Base-by-base conservation (phyloP, 2,329 filamentous ascomycete species). In the Gliomastix tumulicola region DNA sequence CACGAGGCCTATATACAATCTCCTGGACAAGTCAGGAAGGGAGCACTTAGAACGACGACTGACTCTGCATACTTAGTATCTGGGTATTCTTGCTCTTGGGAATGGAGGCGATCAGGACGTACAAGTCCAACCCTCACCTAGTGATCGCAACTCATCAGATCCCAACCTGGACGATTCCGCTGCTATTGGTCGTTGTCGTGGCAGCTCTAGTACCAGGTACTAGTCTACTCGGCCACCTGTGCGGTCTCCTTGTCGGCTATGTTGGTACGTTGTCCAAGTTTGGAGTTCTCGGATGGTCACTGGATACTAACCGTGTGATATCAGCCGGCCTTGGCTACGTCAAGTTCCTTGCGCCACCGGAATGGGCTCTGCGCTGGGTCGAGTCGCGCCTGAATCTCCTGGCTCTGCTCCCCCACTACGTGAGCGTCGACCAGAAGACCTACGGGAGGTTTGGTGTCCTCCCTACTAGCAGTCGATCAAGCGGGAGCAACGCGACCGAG, bases 401-500 rank as follows among this genome's bases (percentile, higher is more conserved):
- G 17, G 85, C 80, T 16, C 74, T 88, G 41, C 63, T 97, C 19
- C 90, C 90, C 31, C 87, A 94, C 61, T 97, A 95, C 52, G 84
- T 97, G 33, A 94, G 86, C 39, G 82, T 96, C 13, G 90, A 97
- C 53, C 89, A 95, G 61, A 96, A 95, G 71, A 95, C 87, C 6
- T 95, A 90, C 52, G 90, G 90, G 7, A 75, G 90, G 36, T 96
- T 94, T 50, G 90, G 90, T 3, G 84, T 96, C 12, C 66, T 97
- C 39, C 90, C 89, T 3, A 72, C 78, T 2, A 68, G 50, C 28
- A 55, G 59, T 37, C 54, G 60, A 15, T 49, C 59, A 23, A 51
- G 54, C 32, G 54, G 62, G 7, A 63, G 66, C 43, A 57, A 71
- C 13, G 66, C 71, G 2, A 66, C 84, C 47, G 79, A 78, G 37